Percentiles rank a stretch among this genome's conserved stretches.
Conservation (phyloP, 2,329 filamentous ascomycete genomes). For the Colletotrichum lupini region DNA sequence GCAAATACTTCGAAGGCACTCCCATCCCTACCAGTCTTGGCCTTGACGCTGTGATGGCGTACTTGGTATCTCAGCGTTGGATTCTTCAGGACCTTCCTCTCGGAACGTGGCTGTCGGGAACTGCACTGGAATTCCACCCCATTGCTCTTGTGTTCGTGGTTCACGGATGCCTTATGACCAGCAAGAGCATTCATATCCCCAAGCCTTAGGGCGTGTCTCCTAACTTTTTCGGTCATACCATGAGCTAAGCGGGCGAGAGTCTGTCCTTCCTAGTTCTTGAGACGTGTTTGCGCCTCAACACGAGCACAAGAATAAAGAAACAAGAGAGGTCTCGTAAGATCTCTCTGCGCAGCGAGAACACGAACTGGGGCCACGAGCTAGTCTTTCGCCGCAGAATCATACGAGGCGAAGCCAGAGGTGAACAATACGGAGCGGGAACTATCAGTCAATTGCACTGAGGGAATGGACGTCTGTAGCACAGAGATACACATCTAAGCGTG, state of each 20-base stretch:
- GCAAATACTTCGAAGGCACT: constrained; percentile 95
- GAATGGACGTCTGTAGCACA: not conserved
- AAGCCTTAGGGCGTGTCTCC: constrained; percentile 70
- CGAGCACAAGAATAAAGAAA: not conserved
- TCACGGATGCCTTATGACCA: constrained; percentile 96
- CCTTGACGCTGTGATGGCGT: constrained; percentile 87
- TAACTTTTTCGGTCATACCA: not conserved
- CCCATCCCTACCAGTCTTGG: constrained; percentile 92
- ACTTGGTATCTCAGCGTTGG: constrained; percentile 86
- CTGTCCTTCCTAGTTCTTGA: not conserved
- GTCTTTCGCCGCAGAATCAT: not conserved
- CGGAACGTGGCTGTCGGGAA: constrained; percentile 75
- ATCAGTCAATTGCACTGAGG: not conserved
- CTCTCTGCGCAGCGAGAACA: not conserved
- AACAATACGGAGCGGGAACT: not conserved
- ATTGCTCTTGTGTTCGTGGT: constrained; percentile 82
- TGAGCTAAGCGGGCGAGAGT: not conserved
- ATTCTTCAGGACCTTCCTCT: constrained; percentile 82
- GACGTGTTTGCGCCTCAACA: not conserved
- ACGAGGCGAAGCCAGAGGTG: not conserved
- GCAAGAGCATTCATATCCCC: constrained; percentile 92
- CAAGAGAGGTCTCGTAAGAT: not conserved
- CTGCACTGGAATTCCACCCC: constrained; percentile 85
- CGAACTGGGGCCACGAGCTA: not conserved
- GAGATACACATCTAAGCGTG: constrained; percentile 1